Conservation (phyloP, 352 stramenopile species). For the Phytopythium vexans region DNA sequence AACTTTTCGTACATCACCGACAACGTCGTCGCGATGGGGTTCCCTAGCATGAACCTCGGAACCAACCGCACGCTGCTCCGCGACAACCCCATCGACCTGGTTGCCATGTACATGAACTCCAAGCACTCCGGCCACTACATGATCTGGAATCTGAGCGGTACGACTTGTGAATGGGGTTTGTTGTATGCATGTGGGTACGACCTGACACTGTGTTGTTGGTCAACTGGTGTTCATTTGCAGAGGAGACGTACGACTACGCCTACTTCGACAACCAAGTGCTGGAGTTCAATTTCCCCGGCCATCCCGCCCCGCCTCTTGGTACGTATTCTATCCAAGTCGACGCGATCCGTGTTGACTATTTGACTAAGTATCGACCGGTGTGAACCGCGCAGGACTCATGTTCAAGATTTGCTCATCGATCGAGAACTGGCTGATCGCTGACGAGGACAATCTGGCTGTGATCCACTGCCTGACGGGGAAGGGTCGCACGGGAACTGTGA, state of each 20-base stretch:
- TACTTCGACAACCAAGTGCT: slow-evolving; percentile 95
- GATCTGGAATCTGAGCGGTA: slow-evolving; percentile 96
- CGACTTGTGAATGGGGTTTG: not conserved
- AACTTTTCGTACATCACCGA: slow-evolving; percentile 92
- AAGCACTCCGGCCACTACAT: slow-evolving; percentile 95
- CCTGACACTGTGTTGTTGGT: not conserved
- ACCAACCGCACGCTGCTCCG: slow-evolving; percentile 71
- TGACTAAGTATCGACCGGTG: not conserved
- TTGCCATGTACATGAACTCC: slow-evolving; percentile 93
- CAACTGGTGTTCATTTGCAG: slow-evolving; percentile 20
- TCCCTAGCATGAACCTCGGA: slow-evolving; percentile 85
- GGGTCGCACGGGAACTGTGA: slow-evolving; percentile 92
- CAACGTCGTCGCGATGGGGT: slow-evolving; percentile 89
- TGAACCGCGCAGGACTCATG: slow-evolving; percentile 63
- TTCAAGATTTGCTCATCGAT: slow-evolving; percentile 98
- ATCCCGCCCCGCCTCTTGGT: slow-evolving; percentile 94
- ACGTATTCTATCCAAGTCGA: not conserved
- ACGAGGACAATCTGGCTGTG: slow-evolving; percentile 94
- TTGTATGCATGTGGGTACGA: not conserved
- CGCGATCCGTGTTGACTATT: not conserved
- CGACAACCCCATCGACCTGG: slow-evolving; percentile 88
- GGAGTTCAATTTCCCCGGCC: slow-evolving; percentile 96
- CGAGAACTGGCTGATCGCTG: slow-evolving; percentile 96
- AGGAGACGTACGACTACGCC: slow-evolving; percentile 95
- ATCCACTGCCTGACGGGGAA: slow-evolving; percentile 97